Base-by-base conservation (phyloP, 805 yeast genomes). In the Candida montana region DNA sequence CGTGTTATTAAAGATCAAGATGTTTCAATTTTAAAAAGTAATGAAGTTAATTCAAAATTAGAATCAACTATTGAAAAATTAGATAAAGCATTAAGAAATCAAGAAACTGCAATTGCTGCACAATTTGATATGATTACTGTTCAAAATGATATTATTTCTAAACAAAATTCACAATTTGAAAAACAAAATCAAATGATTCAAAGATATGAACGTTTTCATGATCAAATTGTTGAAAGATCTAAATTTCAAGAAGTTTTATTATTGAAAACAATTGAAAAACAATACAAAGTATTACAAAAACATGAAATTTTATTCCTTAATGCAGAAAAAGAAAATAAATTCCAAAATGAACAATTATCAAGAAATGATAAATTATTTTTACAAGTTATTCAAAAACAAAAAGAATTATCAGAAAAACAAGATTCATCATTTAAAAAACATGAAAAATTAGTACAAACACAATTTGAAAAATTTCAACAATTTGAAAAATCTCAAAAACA, bases 201-300 rank as follows among this genome's bases (percentile, higher is more conserved):
- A 28, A 35, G 31, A 29, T n/a, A n/a, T n/a, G n/a, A n/a, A n/a
- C n/a, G n/a, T n/a, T n/a, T n/a, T n/a, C n/a, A n/a, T n/a, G 26
- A 19, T 17, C 31, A 35, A 20, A 13, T 13, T 20, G 31, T 27
- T 5, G 13, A 27, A 15, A 20, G 28, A 6, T 18, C 28, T 5
- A 32, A 28, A 20, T 13, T n/a, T n/a, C n/a, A n/a, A n/a, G 27
- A 28, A 29, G 32, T 28, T 5, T 19, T 35, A 19, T n/a, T 28
- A 29, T 20, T 35, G 28, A 35, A 35, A 20, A 9, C 28, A 7
- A n/a, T 35, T 27, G 32, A 35, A 28, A 35, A 35, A n/a, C 39
- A 35, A 19, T 35, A 35, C 15, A 10, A 11, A 20, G 18, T 35
- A 5, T 18, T 35, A 20, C 31, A 27, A 20, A 28, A 28, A 28